Percentiles rank a stretch among this genome's conserved stretches.
These are phyloP conservation scores for Fraxinus angustifolia DNA, from an alignment of 305 asterid species.

Conservation along the genomic window DNA sequence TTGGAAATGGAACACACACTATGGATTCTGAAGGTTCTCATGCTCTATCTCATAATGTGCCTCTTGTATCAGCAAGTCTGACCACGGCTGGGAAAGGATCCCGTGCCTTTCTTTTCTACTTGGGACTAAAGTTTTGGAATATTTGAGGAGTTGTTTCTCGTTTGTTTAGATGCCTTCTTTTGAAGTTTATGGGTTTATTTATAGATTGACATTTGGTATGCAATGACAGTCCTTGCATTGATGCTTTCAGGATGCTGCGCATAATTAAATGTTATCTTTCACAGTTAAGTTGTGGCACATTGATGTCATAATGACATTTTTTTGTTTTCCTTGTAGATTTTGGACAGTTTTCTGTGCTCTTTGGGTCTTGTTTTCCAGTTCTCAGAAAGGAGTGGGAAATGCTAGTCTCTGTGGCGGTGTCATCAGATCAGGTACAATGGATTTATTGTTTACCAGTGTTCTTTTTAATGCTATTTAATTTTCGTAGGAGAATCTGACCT, in stretches of 20 bases:
- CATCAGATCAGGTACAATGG: slow-evolving; percentile 49
- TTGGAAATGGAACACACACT: not conserved
- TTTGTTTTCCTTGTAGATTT: slow-evolving; percentile 37
- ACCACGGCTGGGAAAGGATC: not conserved
- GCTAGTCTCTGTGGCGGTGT: slow-evolving; percentile 44
- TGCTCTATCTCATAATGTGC: not conserved
- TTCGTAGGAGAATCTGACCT: not conserved
- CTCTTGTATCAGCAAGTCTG: not conserved
- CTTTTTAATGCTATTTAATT: not conserved
- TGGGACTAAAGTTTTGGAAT: not conserved
- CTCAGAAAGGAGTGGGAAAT: slow-evolving; percentile 62
- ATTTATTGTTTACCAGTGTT: slow-evolving; percentile 17
- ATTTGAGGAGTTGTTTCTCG: not conserved
- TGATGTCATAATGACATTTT: not conserved
- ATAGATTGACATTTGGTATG: not conserved
- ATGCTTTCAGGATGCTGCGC: not conserved
- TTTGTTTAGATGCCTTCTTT: slow-evolving; percentile 8
- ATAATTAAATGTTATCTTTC: slow-evolving; percentile 5
- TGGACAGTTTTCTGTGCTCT: slow-evolving; percentile 38
- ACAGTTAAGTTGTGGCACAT: slow-evolving; percentile 11
- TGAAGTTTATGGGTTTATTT: slow-evolving; percentile 12
- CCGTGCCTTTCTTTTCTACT: not conserved
- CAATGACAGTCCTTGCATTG: slow-evolving; percentile 3
- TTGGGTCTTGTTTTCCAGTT: slow-evolving; percentile 52
- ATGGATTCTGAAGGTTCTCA: not conserved